Base-by-base conservation (phyloP, 495 filamentous ascomycete species). In the Xylaria grammica region DNA sequence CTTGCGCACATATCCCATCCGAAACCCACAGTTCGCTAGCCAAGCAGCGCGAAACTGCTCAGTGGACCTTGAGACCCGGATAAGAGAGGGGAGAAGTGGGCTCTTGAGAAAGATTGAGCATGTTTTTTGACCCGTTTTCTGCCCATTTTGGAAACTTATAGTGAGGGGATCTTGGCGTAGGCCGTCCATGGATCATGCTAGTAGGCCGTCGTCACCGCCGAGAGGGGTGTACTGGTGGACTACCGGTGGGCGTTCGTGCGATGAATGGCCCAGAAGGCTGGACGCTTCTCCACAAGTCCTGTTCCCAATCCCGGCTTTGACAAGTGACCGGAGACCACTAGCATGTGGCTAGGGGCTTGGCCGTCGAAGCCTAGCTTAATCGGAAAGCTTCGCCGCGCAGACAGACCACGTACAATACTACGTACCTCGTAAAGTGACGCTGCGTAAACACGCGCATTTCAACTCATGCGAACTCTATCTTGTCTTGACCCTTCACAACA, bases 61-160 rank as follows among this genome's bases (percentile, higher is more conserved):
- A 6, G 53, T 24, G 53, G 19, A 19, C 20, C 20, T 1, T 34
- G 15, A 10, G 32, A 29, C 24, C 5, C 26, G 11, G 55, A 30
- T 29, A 46, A 32, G 38, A 30, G 26, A 58, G 27, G 27, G 22
- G 24, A 46, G 34, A 45, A 57, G 54, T 68, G 67, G 65, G 66
- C 63, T 64, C 20, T 19, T 70, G 70, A 72, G 70, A 72, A 68
- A 27, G 58, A 71, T 71, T 73, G 71, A 73, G 71, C 71, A 73
- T 64, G 62, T 73, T 73, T 73, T 68, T 55, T 58, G n/a, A n/a
- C n/a, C n/a, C n/a, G n/a, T n/a, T n/a, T n/a, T n/a, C 59, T 60
- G 65, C 62, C 58, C 54, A 50, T 36, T 61, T 36, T 46, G 57
- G 42, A 62, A 50, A 63, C 66, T 63, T 60, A 65, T 58, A 42